A percentile compares a stretch with the other conserved stretches of the same genome.
Evolutionary conservation across 1,284 basidiomycete genomes (phyloP).

Genomic region (Cronartium ribicola): DNA sequence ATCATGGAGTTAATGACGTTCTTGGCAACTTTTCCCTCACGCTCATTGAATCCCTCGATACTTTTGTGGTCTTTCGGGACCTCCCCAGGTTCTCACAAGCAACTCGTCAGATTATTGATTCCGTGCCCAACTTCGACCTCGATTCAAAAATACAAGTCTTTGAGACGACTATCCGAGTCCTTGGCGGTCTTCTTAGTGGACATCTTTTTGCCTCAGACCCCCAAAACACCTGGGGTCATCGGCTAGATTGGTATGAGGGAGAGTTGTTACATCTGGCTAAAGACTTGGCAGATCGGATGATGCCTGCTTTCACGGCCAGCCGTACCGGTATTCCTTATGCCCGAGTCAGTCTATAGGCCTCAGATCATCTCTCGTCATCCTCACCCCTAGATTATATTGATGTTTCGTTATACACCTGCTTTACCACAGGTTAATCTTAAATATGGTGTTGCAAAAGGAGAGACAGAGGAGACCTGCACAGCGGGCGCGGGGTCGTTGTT

Average conservation of each 20-base stretch:
- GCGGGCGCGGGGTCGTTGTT: slow-evolving; percentile 87
- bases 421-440: slow-evolving; percentile 34
- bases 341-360: slow-evolving; percentile 57
- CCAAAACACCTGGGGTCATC: slow-evolving; percentile 43
- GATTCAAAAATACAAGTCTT: slow-evolving; percentile 68
- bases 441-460: slow-evolving; percentile 62
- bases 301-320: slow-evolving; percentile 76
- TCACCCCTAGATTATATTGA: background rate
- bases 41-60: slow-evolving; percentile 74
- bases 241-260: slow-evolving; percentile 53
- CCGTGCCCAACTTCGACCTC: slow-evolving; percentile 72
- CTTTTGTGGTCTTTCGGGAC: slow-evolving; percentile 71
- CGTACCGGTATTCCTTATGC: slow-evolving; percentile 84
- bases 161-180: slow-evolving; percentile 62
- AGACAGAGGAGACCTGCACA: slow-evolving; percentile 71
- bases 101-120: slow-evolving; percentile 67
- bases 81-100: slow-evolving; percentile 67
- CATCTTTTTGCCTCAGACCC: slow-evolving; percentile 37
- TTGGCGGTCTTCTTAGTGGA: slow-evolving; percentile 65
- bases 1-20: slow-evolving; percentile 73
- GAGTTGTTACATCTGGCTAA: slow-evolving; percentile 72
- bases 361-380: background rate
- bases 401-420: background rate
- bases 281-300: slow-evolving; percentile 74
- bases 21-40: slow-evolving; percentile 79